Percentiles rank a stretch among this genome's conserved stretches.
These are phyloP conservation scores for Sugiyamaella chiloensis DNA, from an alignment of 805 yeast genomes.

Conservation along the genomic window DNA sequence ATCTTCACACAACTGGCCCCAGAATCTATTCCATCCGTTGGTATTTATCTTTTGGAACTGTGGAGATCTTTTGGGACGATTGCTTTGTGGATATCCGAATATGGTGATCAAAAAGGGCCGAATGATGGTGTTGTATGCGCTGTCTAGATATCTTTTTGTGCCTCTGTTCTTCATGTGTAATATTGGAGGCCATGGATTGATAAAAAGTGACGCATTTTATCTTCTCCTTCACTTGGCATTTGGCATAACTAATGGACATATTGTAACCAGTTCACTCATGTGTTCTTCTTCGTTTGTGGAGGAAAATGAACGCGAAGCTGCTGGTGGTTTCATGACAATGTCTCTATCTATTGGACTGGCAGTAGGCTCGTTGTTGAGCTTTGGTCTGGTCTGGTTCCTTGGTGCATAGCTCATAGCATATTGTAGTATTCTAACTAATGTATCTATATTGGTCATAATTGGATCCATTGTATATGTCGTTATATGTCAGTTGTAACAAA, in stretches of 20 bases:
- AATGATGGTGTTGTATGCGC: conserved; percentile 51
- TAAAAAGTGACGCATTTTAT: conserved; percentile 51
- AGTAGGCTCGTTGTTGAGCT: conserved; percentile 74
- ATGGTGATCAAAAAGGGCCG: conserved; percentile 44
- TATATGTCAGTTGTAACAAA: no score
- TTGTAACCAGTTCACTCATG: conserved; percentile 77
- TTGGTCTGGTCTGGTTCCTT: conserved; percentile 47
- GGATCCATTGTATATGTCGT: no score
- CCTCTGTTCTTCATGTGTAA: conserved; percentile 75
- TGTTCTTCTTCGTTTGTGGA: conserved; percentile 58
- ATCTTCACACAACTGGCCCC: conserved; percentile 41
- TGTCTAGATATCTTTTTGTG: conserved; percentile 52
- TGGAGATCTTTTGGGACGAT: conserved; percentile 82
- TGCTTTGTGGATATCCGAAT: conserved; percentile 52
- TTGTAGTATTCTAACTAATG: no score
- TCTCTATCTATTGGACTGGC: conserved; percentile 76
- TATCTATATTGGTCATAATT: no score
- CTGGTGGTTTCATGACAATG: conserved; percentile 88
- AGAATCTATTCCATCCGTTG: conserved; percentile 60
- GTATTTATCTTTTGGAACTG: conserved; percentile 82
- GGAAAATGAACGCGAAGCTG: conserved; percentile 77
- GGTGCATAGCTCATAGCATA: background rate
- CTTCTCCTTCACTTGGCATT: conserved; percentile 66
- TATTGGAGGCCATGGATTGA: conserved; percentile 43
- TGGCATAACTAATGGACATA: conserved; percentile 87